Conservation (phyloP, 495 filamentous ascomycete species). For the Xylaria acuta region DNA sequence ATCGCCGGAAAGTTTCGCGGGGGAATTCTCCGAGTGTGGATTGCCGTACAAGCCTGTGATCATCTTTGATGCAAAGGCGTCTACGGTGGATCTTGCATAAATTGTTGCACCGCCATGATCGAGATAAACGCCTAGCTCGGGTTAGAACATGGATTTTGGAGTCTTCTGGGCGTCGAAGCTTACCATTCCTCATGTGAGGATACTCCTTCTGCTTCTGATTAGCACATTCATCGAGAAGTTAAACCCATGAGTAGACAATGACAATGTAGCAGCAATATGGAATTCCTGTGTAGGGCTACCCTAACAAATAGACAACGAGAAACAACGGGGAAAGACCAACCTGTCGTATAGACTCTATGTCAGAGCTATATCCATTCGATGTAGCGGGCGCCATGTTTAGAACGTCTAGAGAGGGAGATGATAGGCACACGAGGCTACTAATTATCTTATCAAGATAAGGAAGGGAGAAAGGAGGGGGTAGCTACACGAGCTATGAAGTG, state of each 20-base stretch:
- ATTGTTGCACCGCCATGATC: slow-evolving; percentile 80
- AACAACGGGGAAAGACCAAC: slow-evolving; percentile 3
- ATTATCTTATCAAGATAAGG: slow-evolving; percentile 14
- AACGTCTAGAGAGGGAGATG: slow-evolving; percentile 1
- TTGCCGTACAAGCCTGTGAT: slow-evolving; percentile 70
- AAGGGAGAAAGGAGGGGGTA: not conserved
- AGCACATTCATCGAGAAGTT: not conserved
- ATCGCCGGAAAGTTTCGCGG: slow-evolving; percentile 66
- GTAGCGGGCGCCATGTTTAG: slow-evolving; percentile 33
- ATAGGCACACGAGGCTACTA: slow-evolving; percentile 19
- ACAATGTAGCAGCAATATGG: not conserved
- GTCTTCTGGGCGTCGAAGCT: not conserved
- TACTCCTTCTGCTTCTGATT: slow-evolving; percentile 46
- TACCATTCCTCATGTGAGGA: slow-evolving; percentile 56
- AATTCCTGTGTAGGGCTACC: not conserved
- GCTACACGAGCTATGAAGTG: slow-evolving; percentile 8
- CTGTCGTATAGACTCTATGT: slow-evolving; percentile 49
- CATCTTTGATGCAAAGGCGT: slow-evolving; percentile 64
- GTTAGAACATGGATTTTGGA: slow-evolving; percentile 7
- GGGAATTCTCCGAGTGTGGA: slow-evolving; percentile 73
- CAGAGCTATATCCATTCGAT: slow-evolving; percentile 43
- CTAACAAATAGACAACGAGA: not conserved
- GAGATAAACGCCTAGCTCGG: slow-evolving; percentile 62
- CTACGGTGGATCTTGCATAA: slow-evolving; percentile 67
- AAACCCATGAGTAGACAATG: not conserved